These are phyloP conservation scores for Auriscalpium microsporum DNA, from an alignment of 768 basidiomycete genomes.

Conservation along the genomic window DNA sequence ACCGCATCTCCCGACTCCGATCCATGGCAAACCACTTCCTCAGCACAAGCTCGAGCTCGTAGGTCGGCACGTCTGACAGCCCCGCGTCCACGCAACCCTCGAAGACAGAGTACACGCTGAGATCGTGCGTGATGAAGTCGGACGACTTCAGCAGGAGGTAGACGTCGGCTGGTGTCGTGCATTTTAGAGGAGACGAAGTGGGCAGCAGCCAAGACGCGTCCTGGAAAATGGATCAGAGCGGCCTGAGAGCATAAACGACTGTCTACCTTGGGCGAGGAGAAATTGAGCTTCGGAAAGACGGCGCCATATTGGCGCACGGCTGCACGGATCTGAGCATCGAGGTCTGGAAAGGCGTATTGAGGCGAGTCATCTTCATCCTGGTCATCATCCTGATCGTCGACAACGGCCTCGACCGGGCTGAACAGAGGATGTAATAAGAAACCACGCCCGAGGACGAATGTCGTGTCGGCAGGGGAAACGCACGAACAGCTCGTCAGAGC, in stretches of 20 bases:
- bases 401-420: slow-evolving; percentile 45
- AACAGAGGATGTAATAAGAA: not conserved
- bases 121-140: slow-evolving; percentile 79
- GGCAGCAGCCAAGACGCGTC: slow-evolving; percentile 91
- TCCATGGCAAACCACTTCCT: slow-evolving; percentile 88
- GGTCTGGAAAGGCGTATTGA: slow-evolving; percentile 66
- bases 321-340: slow-evolving; percentile 65
- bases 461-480: not conserved
- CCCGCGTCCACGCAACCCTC: slow-evolving; percentile 40
- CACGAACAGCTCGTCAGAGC: slow-evolving; percentile 69
- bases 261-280: slow-evolving; percentile 82
- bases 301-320: slow-evolving; percentile 64
- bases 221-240: slow-evolving; percentile 29
- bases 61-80: slow-evolving; percentile 19
- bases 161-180: slow-evolving; percentile 81
- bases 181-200: slow-evolving; percentile 75
- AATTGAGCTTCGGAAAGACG: slow-evolving; percentile 95
- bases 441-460: not conserved
- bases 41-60: slow-evolving; percentile 76
- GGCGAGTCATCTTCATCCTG: slow-evolving; percentile 29
- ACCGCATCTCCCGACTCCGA: slow-evolving; percentile 76
- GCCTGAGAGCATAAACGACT: not conserved
- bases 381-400: slow-evolving; percentile 45
- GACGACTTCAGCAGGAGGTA: slow-evolving; percentile 90
- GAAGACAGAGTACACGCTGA: slow-evolving; percentile 54